Evolutionary conservation across 176 grass and related monocot species (phyloP), one percentile per base, ranked within the genome.

Genomic region (Tuctoria greenei): DNA sequence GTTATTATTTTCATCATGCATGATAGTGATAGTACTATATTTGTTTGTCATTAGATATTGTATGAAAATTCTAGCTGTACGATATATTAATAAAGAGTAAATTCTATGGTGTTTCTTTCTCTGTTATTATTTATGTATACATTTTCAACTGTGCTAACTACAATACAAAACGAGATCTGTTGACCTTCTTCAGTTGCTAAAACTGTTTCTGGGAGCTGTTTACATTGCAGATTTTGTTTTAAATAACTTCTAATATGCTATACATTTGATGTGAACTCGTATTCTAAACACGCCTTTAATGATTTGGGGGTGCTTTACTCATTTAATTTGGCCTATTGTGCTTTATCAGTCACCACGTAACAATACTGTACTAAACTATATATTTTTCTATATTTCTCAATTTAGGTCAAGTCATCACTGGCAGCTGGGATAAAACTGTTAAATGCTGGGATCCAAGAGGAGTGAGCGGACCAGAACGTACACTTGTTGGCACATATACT

Each of bases 361-460:
- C 16, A 75, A 36, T 43, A 66, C 34, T 11, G 13, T 70, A 77
- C 2, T 76, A 61, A 31, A 80, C 46, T 66, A 7, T 46, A 14
- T 40, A 5, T 65, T 46, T 77, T 6, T 71, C 47, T 68, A 28
- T 80, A 27, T 77, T 55, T 77, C 38, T 77, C 61, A 62, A 47
- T 55, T 62, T 75, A 98, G 95, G 95, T 0, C 95, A 99, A 92
- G 95, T 99, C 35, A 92, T 99, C 38, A 92, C 89, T 51, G 95
- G 95, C 26, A 95, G 95, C 86, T 99, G 91, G 95, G 95, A 99
- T 83, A 99, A 92, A 73, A 99, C 87, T 77, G 56, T 99, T 50
- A 99, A 99, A 73, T 95, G 91, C 70, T 99, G 95, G 92, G 92
- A 99, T 81, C 91, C 92, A 69, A 89, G 95, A 86, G 95, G 95